Base-by-base conservation (phyloP, 2,329 filamentous ascomycete genomes). In the Rhynchosporium secalis region DNA sequence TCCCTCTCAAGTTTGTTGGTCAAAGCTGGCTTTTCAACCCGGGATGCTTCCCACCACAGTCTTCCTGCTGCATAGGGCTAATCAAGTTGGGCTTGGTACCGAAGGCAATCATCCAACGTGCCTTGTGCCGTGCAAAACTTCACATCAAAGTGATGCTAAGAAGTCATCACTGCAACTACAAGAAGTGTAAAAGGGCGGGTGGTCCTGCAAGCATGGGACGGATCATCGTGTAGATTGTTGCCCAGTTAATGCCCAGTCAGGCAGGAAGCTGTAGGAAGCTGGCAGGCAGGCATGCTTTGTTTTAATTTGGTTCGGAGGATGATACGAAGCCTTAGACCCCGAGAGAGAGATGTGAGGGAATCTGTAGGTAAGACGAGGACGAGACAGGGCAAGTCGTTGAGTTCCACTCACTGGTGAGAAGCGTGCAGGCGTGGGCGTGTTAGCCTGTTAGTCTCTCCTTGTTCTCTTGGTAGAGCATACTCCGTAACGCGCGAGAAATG, bases 61-160 rank as follows among this genome's bases (percentile, higher is more conserved):
- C 26, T 7, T 45, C 38, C 54, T 38, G 13, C 28, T 31, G 31
- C 48, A 51, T n/a, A 5, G 15, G 33, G 43, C 48, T 49, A 55
- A 55, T 60, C 58, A 45, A 40, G 29, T 5, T 31, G 28, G 45
- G 20, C 40, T 3, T 48, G 15, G 10, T 46, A 20, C 49, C 48
- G 20, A 55, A 13, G 38, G 52, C 49, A 64, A 62, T 62, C 61
- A 62, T 62, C 61, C 56, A 60, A 67, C 43, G 26, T 51, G 62
- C 62, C 54, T 62, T 54, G 60, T 66, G 60, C 66, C 64, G 62
- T 68, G 60, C 57, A 59, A 20, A 57, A 57, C 45, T n/a, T 59
- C 56, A 62, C 56, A 62, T 59, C 56, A 45, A 45, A 36, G 36
- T 45, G 48, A 51, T 63, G 57, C 52, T 58, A 60, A 60, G 56